phyloP scores from a whole-genome alignment of 2,329 filamentous ascomycete species.

The Ceratocystis lukuohia region DNA sequence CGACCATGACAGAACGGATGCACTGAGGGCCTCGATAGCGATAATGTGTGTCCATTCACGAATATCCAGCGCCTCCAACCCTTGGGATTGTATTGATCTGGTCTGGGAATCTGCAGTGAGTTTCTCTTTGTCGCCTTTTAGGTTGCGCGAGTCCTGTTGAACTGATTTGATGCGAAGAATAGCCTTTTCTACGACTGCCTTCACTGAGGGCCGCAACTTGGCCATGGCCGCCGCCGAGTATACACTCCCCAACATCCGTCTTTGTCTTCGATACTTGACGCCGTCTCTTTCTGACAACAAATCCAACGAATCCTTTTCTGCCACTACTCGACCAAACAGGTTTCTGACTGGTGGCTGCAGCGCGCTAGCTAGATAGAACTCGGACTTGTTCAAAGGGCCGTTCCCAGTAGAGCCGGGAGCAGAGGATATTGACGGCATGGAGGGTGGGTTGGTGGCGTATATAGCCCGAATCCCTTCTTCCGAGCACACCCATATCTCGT shows the following conservation, averaged over 20 bases:
- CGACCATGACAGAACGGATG: conserved; percentile 39
- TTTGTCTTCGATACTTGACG: conserved; percentile 35
- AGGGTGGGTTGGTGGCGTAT: conserved; percentile 27
- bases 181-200: conserved; percentile 29
- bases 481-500: conserved; percentile 41
- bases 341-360: conserved; percentile 32
- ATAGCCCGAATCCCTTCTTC: conserved; percentile 35
- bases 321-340: conserved; percentile 26
- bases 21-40: conserved; percentile 38
- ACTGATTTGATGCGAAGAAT: conserved; percentile 22
- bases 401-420: background rate
- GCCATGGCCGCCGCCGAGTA: conserved; percentile 34
- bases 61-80: conserved; percentile 30
- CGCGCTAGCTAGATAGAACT: conserved; percentile 30
- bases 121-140: background rate
- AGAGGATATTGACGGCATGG: background rate
- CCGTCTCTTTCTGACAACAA: conserved; percentile 37
- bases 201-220: conserved; percentile 31
- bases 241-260: conserved; percentile 36
- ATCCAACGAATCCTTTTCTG: conserved; percentile 35
- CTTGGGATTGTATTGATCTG: background rate
- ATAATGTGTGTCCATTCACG: conserved; percentile 46
- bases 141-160: background rate
- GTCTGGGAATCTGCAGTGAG: background rate
- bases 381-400: conserved; percentile 2